Percentiles rank a stretch among this genome's conserved stretches.
Evolutionary conservation across 2,329 filamentous ascomycete species (phyloP).

Genomic region (Ascomycota sp.): DNA sequence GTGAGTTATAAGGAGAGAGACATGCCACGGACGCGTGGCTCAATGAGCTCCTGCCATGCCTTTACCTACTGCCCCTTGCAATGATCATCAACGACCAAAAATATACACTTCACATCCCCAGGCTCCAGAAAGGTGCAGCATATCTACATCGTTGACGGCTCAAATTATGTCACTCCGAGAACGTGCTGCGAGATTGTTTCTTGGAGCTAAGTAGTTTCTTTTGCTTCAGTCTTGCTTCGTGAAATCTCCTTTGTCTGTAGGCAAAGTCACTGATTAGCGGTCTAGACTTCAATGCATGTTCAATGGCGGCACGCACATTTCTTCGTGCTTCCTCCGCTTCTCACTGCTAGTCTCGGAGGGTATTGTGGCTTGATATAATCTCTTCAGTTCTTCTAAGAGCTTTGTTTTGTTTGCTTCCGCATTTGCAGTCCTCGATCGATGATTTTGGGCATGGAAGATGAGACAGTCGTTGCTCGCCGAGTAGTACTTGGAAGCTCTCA

Average conservation of each 20-base stretch:
- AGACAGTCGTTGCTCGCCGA: constrained; percentile 26
- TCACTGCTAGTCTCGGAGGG: constrained; percentile 23
- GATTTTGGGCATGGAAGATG: constrained; percentile 30
- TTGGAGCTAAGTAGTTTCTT: constrained; percentile 29
- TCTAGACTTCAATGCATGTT: not conserved
- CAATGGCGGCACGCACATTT: constrained; percentile 16
- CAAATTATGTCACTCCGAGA: constrained; percentile 5
- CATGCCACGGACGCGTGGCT: no score
- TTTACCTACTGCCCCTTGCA: no score
- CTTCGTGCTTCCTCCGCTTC: constrained; percentile 25
- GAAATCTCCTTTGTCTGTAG: constrained; percentile 22
- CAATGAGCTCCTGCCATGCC: no score
- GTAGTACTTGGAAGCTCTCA: constrained; percentile 33
- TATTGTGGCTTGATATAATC: constrained; percentile 23
- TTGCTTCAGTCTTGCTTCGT: constrained; percentile 19
- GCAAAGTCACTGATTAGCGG: not conserved
- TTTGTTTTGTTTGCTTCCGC: constrained; percentile 28
- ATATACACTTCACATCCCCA: no score
- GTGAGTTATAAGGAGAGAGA: no score
- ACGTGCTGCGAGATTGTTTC: constrained; percentile 22
- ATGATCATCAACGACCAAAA: no score
- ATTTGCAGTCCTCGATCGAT: constrained; percentile 29
- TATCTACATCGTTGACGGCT: no score
- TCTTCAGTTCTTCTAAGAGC: constrained; percentile 22
- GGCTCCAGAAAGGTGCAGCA: no score